These are phyloP conservation scores for Curvularia spicifera DNA, from an alignment of 2,329 filamentous ascomycete genomes.

Conservation along the genomic window DNA sequence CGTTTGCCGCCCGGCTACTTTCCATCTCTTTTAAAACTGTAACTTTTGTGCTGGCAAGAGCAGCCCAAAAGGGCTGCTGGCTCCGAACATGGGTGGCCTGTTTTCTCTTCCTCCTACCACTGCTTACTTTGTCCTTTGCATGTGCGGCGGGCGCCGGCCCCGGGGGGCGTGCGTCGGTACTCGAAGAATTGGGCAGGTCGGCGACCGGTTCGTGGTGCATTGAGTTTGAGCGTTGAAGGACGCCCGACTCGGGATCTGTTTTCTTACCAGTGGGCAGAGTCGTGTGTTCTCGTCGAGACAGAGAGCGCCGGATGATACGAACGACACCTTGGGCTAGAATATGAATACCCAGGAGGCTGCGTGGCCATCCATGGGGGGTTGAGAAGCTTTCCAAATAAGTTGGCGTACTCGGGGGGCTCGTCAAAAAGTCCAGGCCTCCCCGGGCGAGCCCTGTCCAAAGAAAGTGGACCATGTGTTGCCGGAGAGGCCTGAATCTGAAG, in stretches of 20 bases:
- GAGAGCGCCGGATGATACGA: slow-evolving; percentile 66
- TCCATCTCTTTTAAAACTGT: slow-evolving; percentile 83
- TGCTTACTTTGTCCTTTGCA: slow-evolving; percentile 65
- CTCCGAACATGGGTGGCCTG: slow-evolving; percentile 90
- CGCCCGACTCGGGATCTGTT: slow-evolving; percentile 67
- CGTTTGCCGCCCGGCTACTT: slow-evolving; percentile 76
- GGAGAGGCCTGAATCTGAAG: slow-evolving; percentile 60
- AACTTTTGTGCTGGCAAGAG: slow-evolving; percentile 93
- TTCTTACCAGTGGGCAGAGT: slow-evolving; percentile 49
- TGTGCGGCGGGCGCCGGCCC: slow-evolving; percentile 59
- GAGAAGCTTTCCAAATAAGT: slow-evolving; percentile 46
- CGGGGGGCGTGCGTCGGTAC: slow-evolving; percentile 58
- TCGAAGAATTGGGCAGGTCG: slow-evolving; percentile 55
- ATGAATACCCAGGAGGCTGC: slow-evolving; percentile 74
- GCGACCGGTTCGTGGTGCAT: slow-evolving; percentile 54
- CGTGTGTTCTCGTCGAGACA: slow-evolving; percentile 47
- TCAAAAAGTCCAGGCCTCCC: slow-evolving; percentile 50
- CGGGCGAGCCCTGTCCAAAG: slow-evolving; percentile 50
- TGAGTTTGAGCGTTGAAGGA: slow-evolving; percentile 44
- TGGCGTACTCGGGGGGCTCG: slow-evolving; percentile 47
- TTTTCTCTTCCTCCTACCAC: slow-evolving; percentile 85
- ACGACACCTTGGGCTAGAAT: slow-evolving; percentile 76
- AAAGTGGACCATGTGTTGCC: slow-evolving; percentile 51
- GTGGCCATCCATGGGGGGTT: slow-evolving; percentile 67
- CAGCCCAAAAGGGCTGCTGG: slow-evolving; percentile 92